Percentiles rank a stretch among this genome's conserved stretches.
phyloP scores from a whole-genome alignment of 2,329 filamentous ascomycete genomes.

The Phyllosticta citriasiana region DNA sequence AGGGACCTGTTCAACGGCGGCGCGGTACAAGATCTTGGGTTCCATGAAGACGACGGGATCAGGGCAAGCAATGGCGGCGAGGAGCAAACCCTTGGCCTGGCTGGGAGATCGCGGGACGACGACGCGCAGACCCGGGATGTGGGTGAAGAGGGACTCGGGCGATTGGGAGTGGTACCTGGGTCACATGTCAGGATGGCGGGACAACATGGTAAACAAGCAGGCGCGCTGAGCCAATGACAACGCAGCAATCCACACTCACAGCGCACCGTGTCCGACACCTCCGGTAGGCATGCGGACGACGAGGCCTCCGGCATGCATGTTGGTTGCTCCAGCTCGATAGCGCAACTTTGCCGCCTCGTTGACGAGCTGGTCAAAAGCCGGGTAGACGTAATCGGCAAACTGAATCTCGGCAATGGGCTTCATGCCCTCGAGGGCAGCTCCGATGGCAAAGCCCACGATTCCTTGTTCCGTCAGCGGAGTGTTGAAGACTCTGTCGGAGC shows the following conservation, averaged over 20 bases:
- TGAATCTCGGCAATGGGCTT: conserved; percentile 89
- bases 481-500: conserved; percentile 86
- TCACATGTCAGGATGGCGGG: not conserved
- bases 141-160: conserved; percentile 79
- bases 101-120: conserved; percentile 76
- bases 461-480: conserved; percentile 91
- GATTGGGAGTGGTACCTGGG: conserved; percentile 72
- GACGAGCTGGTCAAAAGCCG: conserved; percentile 87
- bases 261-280: conserved; percentile 76
- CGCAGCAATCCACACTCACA: conserved; percentile 38
- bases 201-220: not conserved
- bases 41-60: conserved; percentile 92
- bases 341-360: conserved; percentile 87
- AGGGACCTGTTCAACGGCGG: conserved; percentile 85
- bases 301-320: conserved; percentile 55
- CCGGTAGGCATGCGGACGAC: conserved; percentile 87
- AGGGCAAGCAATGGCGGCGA: conserved; percentile 64
- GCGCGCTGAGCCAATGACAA: no score
- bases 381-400: conserved; percentile 90
- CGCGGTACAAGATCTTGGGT: conserved; percentile 85
- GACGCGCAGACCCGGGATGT: conserved; percentile 75
- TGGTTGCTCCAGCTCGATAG: conserved; percentile 56
- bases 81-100: conserved; percentile 79
- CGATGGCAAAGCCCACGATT: conserved; percentile 87
- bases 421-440: conserved; percentile 83